Conservation (phyloP, 129 eudicot species). For the Helianthus tuberosus region DNA sequence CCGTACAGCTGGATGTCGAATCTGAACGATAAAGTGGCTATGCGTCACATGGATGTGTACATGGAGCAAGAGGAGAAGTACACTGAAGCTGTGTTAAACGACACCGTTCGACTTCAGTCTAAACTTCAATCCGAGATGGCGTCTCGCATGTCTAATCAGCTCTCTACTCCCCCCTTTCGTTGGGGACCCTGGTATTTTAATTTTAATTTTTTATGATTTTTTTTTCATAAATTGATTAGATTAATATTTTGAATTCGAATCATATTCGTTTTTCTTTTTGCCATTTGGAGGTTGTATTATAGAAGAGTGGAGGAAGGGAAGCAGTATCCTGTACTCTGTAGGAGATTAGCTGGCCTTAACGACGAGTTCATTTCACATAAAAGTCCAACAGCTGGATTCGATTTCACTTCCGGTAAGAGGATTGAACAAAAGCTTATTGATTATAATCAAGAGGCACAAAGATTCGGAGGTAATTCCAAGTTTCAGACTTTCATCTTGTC, state of each 20-base stretch:
- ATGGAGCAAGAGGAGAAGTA: constrained; percentile 98
- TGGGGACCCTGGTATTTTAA: constrained; percentile 90
- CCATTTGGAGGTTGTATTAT: constrained; percentile 67
- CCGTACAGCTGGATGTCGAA: constrained; percentile 91
- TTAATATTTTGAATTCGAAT: background rate
- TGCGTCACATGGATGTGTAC: constrained; percentile 93
- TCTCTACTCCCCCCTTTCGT: constrained; percentile 81
- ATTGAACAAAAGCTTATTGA: constrained; percentile 89
- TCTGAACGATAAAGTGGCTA: constrained; percentile 82
- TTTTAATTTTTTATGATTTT: background rate
- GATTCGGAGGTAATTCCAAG: constrained; percentile 73
- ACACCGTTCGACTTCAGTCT: constrained; percentile 63
- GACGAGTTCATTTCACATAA: constrained; percentile 85
- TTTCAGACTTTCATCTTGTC: background rate
- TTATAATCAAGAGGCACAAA: constrained; percentile 87
- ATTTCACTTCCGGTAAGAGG: constrained; percentile 85
- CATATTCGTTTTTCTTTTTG: background rate
- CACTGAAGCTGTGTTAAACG: constrained; percentile 82
- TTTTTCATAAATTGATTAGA: no score
- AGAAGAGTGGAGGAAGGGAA: constrained; percentile 90
- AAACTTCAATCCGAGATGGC: constrained; percentile 90
- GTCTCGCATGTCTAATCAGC: constrained; percentile 61
- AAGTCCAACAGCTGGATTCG: constrained; percentile 85
- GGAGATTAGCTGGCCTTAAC: constrained; percentile 75
- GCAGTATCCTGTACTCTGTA: constrained; percentile 74